Evolutionary conservation across 2,329 filamentous ascomycete species (phyloP).

Genomic region (Colletotrichum tropicicola): DNA sequence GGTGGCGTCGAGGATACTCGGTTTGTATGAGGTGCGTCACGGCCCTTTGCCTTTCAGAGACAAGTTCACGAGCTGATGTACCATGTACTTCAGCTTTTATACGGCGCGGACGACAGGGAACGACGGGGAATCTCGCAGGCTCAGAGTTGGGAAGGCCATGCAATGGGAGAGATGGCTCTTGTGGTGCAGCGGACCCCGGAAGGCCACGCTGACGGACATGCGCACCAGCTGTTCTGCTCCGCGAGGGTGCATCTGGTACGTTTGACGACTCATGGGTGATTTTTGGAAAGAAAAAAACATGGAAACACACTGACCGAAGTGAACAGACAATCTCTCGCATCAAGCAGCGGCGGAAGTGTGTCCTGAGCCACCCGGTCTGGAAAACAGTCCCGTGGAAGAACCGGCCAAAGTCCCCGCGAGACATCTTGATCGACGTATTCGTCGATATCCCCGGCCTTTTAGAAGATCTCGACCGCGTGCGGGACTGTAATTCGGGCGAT

Average conservation of each 20-base stretch:
- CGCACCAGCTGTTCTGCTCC: conserved; percentile 34
- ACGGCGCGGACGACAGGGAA: conserved; percentile 29
- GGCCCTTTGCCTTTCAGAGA: background rate
- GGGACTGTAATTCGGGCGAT: conserved; percentile 8
- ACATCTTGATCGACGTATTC: conserved; percentile 41
- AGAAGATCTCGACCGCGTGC: conserved; percentile 37
- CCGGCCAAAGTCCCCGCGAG: conserved; percentile 38
- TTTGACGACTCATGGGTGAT: background rate
- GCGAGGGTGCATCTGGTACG: conserved; percentile 34
- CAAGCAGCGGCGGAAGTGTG: conserved; percentile 33
- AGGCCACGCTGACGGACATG: conserved; percentile 17
- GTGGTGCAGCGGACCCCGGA: conserved; percentile 16
- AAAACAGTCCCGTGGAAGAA: conserved; percentile 41
- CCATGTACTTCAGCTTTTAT: conserved; percentile 21
- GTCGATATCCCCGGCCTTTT: conserved; percentile 39
- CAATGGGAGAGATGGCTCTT: conserved; percentile 27
- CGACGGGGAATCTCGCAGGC: conserved; percentile 23
- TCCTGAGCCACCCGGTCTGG: conserved; percentile 41
- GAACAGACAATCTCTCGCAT: conserved; percentile 20
- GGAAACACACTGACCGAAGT: background rate
- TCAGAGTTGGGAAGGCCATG: conserved; percentile 32
- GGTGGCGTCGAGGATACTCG: conserved; percentile 23
- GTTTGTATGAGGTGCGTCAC: conserved; percentile 34
- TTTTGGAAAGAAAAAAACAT: too few species aligned
- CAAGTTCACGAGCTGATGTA: background rate